Percentiles rank a stretch among this genome's conserved stretches.
These are phyloP conservation scores for Nigrospora osmanthi DNA, from an alignment of 2,329 filamentous ascomycete genomes.

Conservation along the genomic window DNA sequence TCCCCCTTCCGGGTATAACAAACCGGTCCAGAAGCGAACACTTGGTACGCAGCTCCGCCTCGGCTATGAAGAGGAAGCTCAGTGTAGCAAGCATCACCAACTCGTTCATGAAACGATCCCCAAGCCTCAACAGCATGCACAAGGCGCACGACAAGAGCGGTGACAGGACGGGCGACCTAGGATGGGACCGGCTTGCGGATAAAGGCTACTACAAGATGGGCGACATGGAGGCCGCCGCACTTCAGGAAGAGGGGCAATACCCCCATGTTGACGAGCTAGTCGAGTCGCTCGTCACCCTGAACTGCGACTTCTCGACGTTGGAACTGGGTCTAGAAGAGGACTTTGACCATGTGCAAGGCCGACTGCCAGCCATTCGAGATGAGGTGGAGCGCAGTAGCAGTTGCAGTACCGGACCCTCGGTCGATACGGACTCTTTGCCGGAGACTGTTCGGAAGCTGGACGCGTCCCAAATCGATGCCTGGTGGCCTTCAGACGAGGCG, in stretches of 20 bases:
- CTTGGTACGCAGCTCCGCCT: slow-evolving; percentile 69
- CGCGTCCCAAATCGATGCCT: slow-evolving; percentile 11
- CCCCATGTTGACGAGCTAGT: slow-evolving; percentile 12
- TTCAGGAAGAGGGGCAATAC: neutral
- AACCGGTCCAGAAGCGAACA: slow-evolving; percentile 58
- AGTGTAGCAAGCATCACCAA: slow-evolving; percentile 74
- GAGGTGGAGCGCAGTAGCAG: slow-evolving; percentile 17
- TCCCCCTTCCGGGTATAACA: slow-evolving; percentile 80
- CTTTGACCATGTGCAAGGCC: slow-evolving; percentile 10
- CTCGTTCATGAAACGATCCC: slow-evolving; percentile 66
- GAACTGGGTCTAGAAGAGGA: slow-evolving; percentile 5
- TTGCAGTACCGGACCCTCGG: slow-evolving; percentile 6
- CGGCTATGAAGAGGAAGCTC: slow-evolving; percentile 80
- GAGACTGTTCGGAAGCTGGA: slow-evolving; percentile 16
- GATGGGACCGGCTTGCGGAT: slow-evolving; percentile 7
- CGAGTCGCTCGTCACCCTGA: slow-evolving; percentile 12
- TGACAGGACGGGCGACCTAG: slow-evolving; percentile 2
- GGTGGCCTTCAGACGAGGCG: slow-evolving; percentile 10
- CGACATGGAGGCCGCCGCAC: slow-evolving; percentile 1
- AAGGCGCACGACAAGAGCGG: slow-evolving; percentile 20
- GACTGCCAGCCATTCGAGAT: slow-evolving; percentile 21
- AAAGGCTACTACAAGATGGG: slow-evolving; percentile 19
- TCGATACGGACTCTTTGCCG: slow-evolving; percentile 5
- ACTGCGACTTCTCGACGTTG: slow-evolving; percentile 9
- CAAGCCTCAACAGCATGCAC: slow-evolving; percentile 38